Percentiles rank a stretch among this genome's conserved stretches.
Evolutionary conservation across 1,139 yeast species (phyloP).

Genomic region (Hyphopichia khmerensis): DNA sequence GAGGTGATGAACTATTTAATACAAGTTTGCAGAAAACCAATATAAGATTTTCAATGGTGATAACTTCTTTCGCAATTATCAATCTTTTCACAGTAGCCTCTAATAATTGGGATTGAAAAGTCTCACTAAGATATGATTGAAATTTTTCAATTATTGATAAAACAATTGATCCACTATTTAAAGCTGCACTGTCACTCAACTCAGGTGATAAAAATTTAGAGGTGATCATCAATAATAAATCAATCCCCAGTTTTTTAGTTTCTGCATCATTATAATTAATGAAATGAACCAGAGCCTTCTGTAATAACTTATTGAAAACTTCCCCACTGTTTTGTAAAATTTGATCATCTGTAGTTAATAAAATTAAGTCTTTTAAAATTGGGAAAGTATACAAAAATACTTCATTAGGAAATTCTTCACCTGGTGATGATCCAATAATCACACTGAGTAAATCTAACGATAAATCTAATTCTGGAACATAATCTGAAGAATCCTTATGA

Average conservation of each 20-base stretch:
- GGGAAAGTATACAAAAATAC: constrained; percentile 54
- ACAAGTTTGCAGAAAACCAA: constrained; percentile 76
- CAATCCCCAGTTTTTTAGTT: constrained; percentile 48
- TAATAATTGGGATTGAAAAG: constrained; percentile 57
- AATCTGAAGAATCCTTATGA: constrained; percentile 28
- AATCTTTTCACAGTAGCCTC: constrained; percentile 73
- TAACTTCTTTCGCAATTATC: constrained; percentile 61
- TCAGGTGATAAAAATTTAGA: constrained; percentile 71
- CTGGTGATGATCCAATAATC: constrained; percentile 49
- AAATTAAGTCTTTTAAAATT: constrained; percentile 49
- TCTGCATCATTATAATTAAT: constrained; percentile 36
- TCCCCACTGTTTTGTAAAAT: constrained; percentile 78
- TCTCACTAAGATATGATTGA: constrained; percentile 45
- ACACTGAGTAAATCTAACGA: constrained; percentile 65
- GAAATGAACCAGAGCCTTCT: constrained; percentile 49
- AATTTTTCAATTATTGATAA: constrained; percentile 65
- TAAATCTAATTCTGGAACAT: constrained; percentile 60
- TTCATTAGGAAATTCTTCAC: constrained; percentile 44
- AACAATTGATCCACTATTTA: constrained; percentile 69
- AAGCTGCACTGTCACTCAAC: constrained; percentile 76
- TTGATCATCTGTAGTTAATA: constrained; percentile 69
- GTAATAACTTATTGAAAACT: constrained; percentile 62
- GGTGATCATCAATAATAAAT: constrained; percentile 57
- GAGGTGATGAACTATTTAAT: constrained; percentile 54
- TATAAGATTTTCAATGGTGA: constrained; percentile 74